These are phyloP conservation scores for Grosmannia serpens DNA, from an alignment of 2,329 filamentous ascomycete genomes.

Conservation along the genomic window DNA sequence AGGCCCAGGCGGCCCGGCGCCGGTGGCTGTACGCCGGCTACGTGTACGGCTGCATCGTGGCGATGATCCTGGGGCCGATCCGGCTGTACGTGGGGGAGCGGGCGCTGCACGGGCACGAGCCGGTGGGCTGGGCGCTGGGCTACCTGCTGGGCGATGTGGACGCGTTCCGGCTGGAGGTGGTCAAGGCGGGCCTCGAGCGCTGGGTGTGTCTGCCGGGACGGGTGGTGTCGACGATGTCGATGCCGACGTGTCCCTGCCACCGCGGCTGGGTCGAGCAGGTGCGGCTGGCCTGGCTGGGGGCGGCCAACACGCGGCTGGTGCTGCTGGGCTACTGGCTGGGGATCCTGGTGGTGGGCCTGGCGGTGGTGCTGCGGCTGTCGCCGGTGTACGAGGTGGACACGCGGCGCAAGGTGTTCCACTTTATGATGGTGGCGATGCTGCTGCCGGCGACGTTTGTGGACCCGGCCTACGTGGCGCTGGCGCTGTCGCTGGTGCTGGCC, in stretches of 20 bases:
- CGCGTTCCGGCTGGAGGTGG: conserved; percentile 59
- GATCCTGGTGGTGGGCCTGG: conserved; percentile 60
- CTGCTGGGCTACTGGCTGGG: conserved; percentile 62
- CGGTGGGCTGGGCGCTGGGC: conserved; percentile 83
- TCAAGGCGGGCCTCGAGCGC: conserved; percentile 53
- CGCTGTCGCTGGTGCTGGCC: conserved; percentile 66
- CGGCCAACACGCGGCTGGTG: conserved; percentile 70
- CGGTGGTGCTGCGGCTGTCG: conserved; percentile 63
- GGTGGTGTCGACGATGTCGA: conserved; percentile 5
- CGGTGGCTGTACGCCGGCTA: conserved; percentile 79
- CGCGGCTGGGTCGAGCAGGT: conserved; percentile 53
- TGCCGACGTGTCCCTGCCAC: too few relatives aligned
- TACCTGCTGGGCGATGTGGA: conserved; percentile 77
- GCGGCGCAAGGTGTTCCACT: conserved; percentile 91
- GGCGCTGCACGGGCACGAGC: conserved; percentile 63
- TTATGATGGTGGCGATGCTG: conserved; percentile 96
- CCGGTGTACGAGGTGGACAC: conserved; percentile 85
- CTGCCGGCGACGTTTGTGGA: conserved; percentile 79
- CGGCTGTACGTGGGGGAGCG: conserved; percentile 54
- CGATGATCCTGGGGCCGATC: conserved; percentile 59
- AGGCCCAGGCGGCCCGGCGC: conserved; percentile 59
- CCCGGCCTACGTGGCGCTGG: conserved; percentile 69
- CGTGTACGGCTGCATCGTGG: conserved; percentile 57
- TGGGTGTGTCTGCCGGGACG: conserved; percentile 63
- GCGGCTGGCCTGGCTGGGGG: conserved; percentile 54